These are phyloP conservation scores for Leccinum olivaceopallidum DNA, from an alignment of 768 basidiomycete genomes.

Conservation along the genomic window DNA sequence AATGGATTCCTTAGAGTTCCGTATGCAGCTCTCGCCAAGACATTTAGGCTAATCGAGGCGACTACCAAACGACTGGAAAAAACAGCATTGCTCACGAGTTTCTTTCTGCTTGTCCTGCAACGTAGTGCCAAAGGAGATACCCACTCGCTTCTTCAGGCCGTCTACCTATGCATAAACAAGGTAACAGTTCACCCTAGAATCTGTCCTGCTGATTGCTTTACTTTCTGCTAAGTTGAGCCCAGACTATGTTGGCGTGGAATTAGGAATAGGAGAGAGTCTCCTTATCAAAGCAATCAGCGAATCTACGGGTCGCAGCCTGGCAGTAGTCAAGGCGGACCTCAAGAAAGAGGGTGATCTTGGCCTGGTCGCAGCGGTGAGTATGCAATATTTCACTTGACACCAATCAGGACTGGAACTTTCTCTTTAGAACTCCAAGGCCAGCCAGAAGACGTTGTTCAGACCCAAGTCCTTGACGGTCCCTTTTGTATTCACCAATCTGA, in stretches of 20 bases:
- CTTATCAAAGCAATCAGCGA: conserved; percentile 95
- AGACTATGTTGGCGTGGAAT: conserved; percentile 92
- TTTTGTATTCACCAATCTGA: conserved; percentile 86
- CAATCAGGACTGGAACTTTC: not conserved
- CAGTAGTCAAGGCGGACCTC: conserved; percentile 85
- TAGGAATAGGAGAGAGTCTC: conserved; percentile 94
- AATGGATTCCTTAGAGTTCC: conserved; percentile 63
- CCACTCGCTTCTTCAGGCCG: conserved; percentile 77
- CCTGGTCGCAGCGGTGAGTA: conserved; percentile 86
- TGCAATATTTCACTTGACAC: not conserved
- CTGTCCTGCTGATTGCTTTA: not conserved
- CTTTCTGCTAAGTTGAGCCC: conserved; percentile 69
- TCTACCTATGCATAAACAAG: conserved; percentile 96
- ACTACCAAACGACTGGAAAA: conserved; percentile 97
- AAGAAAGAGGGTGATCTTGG: conserved; percentile 96
- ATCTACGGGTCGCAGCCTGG: conserved; percentile 85
- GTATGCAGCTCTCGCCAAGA: conserved; percentile 88
- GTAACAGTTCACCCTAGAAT: conserved; percentile 44
- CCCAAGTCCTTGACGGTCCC: conserved; percentile 88
- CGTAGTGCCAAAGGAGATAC: conserved; percentile 75
- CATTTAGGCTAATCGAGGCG: conserved; percentile 86
- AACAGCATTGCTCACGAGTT: conserved; percentile 81
- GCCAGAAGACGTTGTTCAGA: conserved; percentile 92
- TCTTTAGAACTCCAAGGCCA: conserved; percentile 86
- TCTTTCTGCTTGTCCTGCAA: conserved; percentile 87